phyloP scores from a whole-genome alignment of 306 rosid genomes.

The Mimosa pudica region DNA sequence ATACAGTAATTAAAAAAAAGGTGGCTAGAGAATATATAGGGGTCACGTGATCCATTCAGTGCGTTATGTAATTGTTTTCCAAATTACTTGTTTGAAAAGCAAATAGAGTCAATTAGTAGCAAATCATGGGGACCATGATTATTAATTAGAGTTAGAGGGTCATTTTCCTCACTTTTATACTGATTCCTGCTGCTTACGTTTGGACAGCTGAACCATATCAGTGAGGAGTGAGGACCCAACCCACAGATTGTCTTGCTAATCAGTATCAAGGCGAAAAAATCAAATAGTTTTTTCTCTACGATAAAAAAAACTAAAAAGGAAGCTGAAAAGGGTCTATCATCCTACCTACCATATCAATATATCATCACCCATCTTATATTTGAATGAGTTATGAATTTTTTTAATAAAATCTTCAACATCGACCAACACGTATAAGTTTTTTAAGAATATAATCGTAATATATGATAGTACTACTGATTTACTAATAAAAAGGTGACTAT shows the following conservation, averaged over 20 bases:
- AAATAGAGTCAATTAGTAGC: conserved; percentile 11
- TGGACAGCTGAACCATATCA: conserved; percentile 13
- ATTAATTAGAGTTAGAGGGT: conserved; percentile 21
- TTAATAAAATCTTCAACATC: not conserved
- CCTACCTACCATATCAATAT: conserved; percentile 36
- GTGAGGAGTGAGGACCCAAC: conserved; percentile 23
- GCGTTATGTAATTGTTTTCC: conserved; percentile 40
- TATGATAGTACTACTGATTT: no score
- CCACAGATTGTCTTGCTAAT: conserved; percentile 21
- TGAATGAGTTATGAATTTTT: not conserved
- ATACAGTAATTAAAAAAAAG: not conserved
- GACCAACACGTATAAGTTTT: no score
- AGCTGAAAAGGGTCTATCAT: conserved; percentile 26
- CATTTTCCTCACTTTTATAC: conserved; percentile 4
- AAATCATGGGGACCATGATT: conserved; percentile 26
- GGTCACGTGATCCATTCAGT: conserved; percentile 50
- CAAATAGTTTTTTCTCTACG: not conserved
- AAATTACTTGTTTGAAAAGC: conserved; percentile 33
- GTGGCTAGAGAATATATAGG: conserved; percentile 7
- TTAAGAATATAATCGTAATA: no score
- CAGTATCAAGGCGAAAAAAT: not conserved
- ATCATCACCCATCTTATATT: not conserved
- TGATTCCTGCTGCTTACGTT: conserved; percentile 33
- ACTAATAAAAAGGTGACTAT: no score
- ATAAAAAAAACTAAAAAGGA: not conserved